Evolutionary conservation across 2,329 filamentous ascomycete genomes (phyloP), one percentile per base, ranked within the genome.

Genomic region (Piedraia hortae): DNA sequence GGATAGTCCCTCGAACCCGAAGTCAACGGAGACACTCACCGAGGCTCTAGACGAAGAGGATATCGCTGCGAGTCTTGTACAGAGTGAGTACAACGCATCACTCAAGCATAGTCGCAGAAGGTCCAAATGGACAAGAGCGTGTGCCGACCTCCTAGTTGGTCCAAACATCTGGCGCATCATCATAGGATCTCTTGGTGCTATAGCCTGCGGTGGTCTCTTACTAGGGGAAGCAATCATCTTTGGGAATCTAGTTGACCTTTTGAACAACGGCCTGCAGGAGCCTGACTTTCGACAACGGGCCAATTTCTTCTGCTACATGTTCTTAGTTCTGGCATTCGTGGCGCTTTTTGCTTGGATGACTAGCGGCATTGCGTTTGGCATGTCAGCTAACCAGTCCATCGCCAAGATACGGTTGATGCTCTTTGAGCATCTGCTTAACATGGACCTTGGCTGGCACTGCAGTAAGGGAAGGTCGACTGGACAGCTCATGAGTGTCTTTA

Each of bases 221-320:
- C 55, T 70, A 12, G 64, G 63, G 9, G 54, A 65, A 28, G 60
- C 59, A 12, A 44, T 65, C 12, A 55, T 58, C 14, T 61, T 60
- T 28, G 56, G 56, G 10, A 47, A 56, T 28, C 48, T 56, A 2
- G 48, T 61, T 19, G 38, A 48, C 14, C 43, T 50, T 3, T 36
- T 61, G 12, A 66, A 56, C 34, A 48, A 51, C 11, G 59, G 30
- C 10, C 18, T 28, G 6, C 15, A 26, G 4, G 28, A 19, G 16
- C 23, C 33, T 1, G 23, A 29, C 16, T 40, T 37, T 23, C 27
- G 29, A 18, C 11, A 21, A 4, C 16, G 22, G 4, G 31, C 33
- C 2, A 37, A 49, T 4, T 46, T 53, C 26, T 54, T 47, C 30
- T 53, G 48, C 24, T 30, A 55, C 3, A 44, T 56, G 31, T 57